Base-by-base conservation (phyloP, 768 basidiomycete species). In the Kwoniella newhampshirensis region DNA sequence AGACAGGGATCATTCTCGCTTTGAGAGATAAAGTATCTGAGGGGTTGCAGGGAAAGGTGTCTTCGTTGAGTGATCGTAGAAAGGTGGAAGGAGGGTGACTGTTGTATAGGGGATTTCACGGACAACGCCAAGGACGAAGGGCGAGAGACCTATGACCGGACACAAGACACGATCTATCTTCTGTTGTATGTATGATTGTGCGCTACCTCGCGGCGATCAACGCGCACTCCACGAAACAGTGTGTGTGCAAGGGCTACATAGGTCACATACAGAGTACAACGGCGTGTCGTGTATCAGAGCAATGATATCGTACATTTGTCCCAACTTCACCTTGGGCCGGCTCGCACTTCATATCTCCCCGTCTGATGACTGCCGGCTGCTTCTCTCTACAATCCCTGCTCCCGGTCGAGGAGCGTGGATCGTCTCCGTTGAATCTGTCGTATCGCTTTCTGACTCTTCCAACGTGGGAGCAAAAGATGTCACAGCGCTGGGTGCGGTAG, bases 401-500 rank as follows among this genome's bases (percentile, higher is more conserved):
- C 50, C 36, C 11, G 41, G 25, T 48, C 44, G 36, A 23, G 42
- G 42, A 28, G 57, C 40, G 9, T 40, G 51, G 15, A 52, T 43
- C 7, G 57, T 54, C 18, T 28, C 44, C 26, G 51, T 35, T n/a
- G 50, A 52, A 15, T 54, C 57, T 5, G 51, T 52, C 4, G 49
- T 28, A 21, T 46, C 44, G 44, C 44, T 25, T 46, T 23, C 44
- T 28, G 21, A 46, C 7, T 46, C 44, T 46, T 28, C 42, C 6
- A 40, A 15, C 12, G 49, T 51, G 4, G 51, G 46, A 7, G 43
- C 47, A 41, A 63, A 64, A 5, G 62, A 56, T 15, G 28, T 27
- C 17, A 60, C 39, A 20, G 54, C 52, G 27, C 52, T 56, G 17
- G 66, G 55, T 11, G 43, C 45, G 2, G 66, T 64, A 3, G 66